Base-by-base conservation (phyloP, 2,329 filamentous ascomycete genomes). In the Epichloe coenophiala region DNA sequence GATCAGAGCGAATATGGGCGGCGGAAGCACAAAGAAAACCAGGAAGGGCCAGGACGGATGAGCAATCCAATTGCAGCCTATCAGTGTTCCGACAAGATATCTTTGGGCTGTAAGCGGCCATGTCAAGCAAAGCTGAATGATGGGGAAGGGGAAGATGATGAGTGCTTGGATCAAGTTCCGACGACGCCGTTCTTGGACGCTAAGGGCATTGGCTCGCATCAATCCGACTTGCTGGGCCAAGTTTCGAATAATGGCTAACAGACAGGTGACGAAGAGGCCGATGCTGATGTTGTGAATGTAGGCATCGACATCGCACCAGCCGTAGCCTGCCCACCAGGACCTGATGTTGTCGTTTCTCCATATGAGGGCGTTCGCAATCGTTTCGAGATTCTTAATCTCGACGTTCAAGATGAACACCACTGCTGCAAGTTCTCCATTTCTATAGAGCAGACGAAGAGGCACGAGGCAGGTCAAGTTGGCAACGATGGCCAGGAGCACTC, bases 221-320 rank as follows among this genome's bases (percentile, higher is more conserved):
- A 75, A 59, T 35, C 68, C 69, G 49, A 81, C 69, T 57, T 76
- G 75, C 38, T 66, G 60, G 13, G 76, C 69, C 9, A 81, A 68
- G 43, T 76, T 73, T 13, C 71, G 70, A 69, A 80, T 75, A 51
- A 78, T 72, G 59, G 74, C 72, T 47, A 78, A 71, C 43, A 78
- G 65, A 37, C 72, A 71, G n/a, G 72, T 71, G 40, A 68, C 67
- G 59, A 71, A 80, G 41, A 74, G 57, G 1, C 70, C 70, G 40
- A 74, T 68, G 51, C 43, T 52, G 57, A 71, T 64, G 53, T 76
- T 76, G 54, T 75, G 68, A 31, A 72, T 60, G 39, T 72, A 76
- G 12, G 69, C 59, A 56, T 75, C 68, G 36, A 78, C 9, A 56
- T 81, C 77, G 57, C 78, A 81, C 62, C 75, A 70, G 17, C 74